Evolutionary conservation across 2,329 filamentous ascomycete genomes (phyloP), one percentile per base, ranked within the genome.

Genomic region (Colletotrichum plurivorum): DNA sequence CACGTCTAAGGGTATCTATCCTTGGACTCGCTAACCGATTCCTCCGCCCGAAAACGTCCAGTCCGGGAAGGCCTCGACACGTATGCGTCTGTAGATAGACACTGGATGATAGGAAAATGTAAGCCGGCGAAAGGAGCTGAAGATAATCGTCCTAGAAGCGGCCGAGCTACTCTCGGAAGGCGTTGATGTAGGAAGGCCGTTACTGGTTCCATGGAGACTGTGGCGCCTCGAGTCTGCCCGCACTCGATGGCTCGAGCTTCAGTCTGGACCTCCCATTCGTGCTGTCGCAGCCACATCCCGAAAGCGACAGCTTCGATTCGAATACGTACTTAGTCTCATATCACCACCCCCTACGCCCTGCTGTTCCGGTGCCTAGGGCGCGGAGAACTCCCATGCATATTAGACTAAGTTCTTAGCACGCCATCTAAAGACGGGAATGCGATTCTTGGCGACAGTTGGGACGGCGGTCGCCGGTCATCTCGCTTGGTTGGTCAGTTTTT

Each of bases 391-490:
- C 27, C 7, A 36, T 36, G 31, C 31, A 36, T 36, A 36, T 36
- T 36, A 36, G 31, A 36, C 61, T 64, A 52, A n/a, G 8, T 18
- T 7, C 9, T 12, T 51, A 55, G 61, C 22, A n/a, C 41, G 12
- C 15, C 16, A n/a, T 36, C 54, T 55, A 65, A 31, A 36, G 48
- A 49, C 61, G 66, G 66, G 66, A 66, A 69, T 52, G 56, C 12
- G 46, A 36, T 27, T 45, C 43, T 41, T 18, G 43, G 20, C 13
- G 20, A 53, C 49, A 56, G 62, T 56, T 56, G 41, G 43, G 22
- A 39, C 31, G 16, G 15, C 9, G 16, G 22, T 36, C 41, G 15
- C 60, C 52, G 46, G 59, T 13, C n/a, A 31, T 18, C 22, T n/a
- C 53, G 53, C 20, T 43, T 41, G 53, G 53, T 64, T 68, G 53